Evolutionary conservation across 345 rosid species (phyloP).

Genomic region (Crucihimalaya himalaica): DNA sequence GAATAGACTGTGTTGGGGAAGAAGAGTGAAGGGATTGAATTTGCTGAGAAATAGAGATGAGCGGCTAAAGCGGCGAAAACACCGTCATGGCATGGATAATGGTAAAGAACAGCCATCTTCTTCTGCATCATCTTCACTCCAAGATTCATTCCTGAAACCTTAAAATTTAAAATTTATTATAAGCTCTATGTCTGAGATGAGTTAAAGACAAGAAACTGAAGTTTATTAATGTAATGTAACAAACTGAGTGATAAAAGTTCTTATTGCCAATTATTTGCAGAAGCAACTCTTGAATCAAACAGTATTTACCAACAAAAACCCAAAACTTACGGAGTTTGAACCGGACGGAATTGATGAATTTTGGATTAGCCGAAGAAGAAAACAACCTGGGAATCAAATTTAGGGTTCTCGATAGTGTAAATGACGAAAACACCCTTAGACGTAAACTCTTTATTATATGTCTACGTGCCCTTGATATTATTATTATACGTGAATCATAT

Average conservation of each 20-base stretch:
- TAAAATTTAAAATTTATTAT: too few species aligned
- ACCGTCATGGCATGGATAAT: conserved; percentile 83
- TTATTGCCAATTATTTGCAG: too few species aligned
- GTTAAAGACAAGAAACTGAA: not conserved
- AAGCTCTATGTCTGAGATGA: too few species aligned
- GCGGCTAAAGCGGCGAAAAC: conserved; percentile 78
- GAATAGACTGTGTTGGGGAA: conserved; percentile 71
- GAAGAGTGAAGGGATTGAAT: conserved; percentile 53
- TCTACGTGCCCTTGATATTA: too few species aligned
- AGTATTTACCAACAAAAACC: too few species aligned
- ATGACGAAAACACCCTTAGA: conserved; percentile 29
- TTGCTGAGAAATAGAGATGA: conserved; percentile 64
- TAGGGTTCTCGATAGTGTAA: conserved; percentile 25
- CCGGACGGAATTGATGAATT: not conserved
- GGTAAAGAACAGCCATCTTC: conserved; percentile 64
- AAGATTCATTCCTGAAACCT: conserved; percentile 30
- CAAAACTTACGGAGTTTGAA: not conserved
- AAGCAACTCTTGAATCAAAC: too few species aligned
- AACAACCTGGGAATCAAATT: not conserved
- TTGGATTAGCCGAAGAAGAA: conserved; percentile 2
- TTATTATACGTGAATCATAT: too few species aligned
- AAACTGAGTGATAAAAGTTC: not conserved
- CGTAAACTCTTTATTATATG: too few species aligned
- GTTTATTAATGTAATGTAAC: not conserved
- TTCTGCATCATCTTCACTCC: conserved; percentile 40